Base-by-base conservation (phyloP, 805 yeast species). In the Yamadazyma laniorum region DNA sequence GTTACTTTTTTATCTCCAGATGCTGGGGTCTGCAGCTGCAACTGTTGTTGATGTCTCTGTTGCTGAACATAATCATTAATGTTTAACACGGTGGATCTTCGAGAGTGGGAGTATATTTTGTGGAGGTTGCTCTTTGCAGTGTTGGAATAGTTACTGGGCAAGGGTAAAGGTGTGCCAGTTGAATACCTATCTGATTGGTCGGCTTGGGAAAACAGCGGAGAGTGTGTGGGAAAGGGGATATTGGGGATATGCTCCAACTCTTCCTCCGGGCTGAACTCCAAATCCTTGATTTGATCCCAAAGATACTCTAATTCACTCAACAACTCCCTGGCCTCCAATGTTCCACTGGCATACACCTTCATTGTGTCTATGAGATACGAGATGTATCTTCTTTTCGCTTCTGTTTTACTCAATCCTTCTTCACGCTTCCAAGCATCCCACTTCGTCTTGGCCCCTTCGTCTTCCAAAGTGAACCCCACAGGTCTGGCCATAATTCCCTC, bases 351-450 rank as follows among this genome's bases (percentile, higher is more conserved):
- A 49, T 82, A 82, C 2, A 72, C 63, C 41, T 70, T 67, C 89
- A 87, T 82, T 5, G 93, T 82, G 34, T 80, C 82, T 18, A 88
- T 77, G 27, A 87, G 70, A 44, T 70, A 77, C 26, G 79, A 70
- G 18, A 86, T 81, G 56, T 87, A 87, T 34, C 71, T 62, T 30
- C 83, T 66, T 56, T 88, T 86, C 3, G 95, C 95, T 50, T 84
- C 87, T 0, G 82, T 76, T 42, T 71, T 74, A 14, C 78, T 52
- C 18, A 84, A 52, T 0, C 95, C 95, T 45, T 80, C 77, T 50
- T 84, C 85, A 17, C 73, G 58, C 47, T 82, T 79, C 95, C 96
- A 87, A 0, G 95, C 88, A 50, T 84, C 90, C 83, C 89, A 85
- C 56, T 87, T 86, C 49, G 79, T 73, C 52, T 76, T 75, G 7